Evolutionary conservation across 352 stramenopile species (phyloP), one percentile per base, ranked within the genome.

Genomic region (Pythium aphanidermatum): DNA sequence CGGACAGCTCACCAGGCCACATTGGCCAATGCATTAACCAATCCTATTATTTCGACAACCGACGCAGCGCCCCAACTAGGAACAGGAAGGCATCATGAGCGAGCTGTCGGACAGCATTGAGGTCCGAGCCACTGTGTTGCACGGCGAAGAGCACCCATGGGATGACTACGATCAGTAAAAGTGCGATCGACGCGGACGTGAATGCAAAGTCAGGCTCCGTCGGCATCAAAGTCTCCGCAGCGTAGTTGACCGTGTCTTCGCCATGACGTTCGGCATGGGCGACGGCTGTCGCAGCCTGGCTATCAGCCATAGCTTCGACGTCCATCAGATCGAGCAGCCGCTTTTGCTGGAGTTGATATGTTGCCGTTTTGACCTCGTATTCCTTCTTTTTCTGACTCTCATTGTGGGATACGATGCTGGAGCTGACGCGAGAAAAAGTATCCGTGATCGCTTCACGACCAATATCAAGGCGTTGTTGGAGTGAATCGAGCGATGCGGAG

Each of bases 71-170:
- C 5, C 45, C 53, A 4, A 46, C 36, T 16, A 59, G 25, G 5
- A 63, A 7, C 4, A 63, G n/a, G 34, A 56, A 35, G 3, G 40
- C 40, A 26, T 63, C 40, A 14, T 35, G 31, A 4, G 53, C 46
- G 12, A 61, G 37, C 26, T 61, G 45, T 5, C 46, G 53, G 2
- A 61, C 53, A 12, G 53, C 51, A 5, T n/a, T 24, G 4, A 55
- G 9, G 17, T 61, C 54, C 6, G 55, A 58, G 1, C 42, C 55
- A 19, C 47, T 53, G 23, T 58, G 38, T 14, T 58, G 48, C 3
- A 35, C 37, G 26, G 36, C 52, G 23, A 74, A 68, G 4, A 71
- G 25, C 2, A 71, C 12, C 65, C 65, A 74, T 1, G 61, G 65
- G 1, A 58, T 35, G 12, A 66, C 24, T 2, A 68, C 34, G 12